Evolutionary conservation across 352 stramenopile species (phyloP), one percentile per base, ranked within the genome.

Genomic region (Globisporangium mamillatum): DNA sequence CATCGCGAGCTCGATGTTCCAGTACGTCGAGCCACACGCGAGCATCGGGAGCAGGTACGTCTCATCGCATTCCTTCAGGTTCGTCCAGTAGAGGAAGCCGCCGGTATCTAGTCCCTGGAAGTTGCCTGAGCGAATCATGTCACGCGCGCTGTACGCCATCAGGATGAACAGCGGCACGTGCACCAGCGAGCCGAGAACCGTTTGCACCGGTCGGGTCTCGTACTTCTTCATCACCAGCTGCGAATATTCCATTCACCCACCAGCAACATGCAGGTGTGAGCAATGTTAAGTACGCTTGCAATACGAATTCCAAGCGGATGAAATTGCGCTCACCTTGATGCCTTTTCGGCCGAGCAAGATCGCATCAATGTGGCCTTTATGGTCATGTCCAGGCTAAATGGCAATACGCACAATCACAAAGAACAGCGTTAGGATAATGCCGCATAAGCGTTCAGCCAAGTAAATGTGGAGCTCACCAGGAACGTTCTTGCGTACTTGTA

Each of bases 401-500:
- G 18, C 32, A 60, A 41, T 46, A 32, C 9, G 18, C 22, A 63
- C 6, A 22, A 58, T 7, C 3, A 54, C 18, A 34, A 10, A 36
- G 24, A 67, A 24, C 64, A 67, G n/a, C 29, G 18, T 50, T 50
- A 50, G 41, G 4, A 7, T 16, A 50, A 50, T 50, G 41, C 41
- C 16, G 16, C 41, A n/a, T 18, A 29, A 16, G 24, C 52, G 24
- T 16, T 32, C 22, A 57, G 7, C 9, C 9, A 32, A 25, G 22
- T 10, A 34, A n/a, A 57, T 38, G 53, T 14, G 2, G 53, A 38
- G 25, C 54, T 34, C 78, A 93, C 84, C 56, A 77, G 78, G 57
- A 91, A 93, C 12, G 81, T 89, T 14, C 84, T 71, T 4, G 84
- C 84, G 63, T 90, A 93, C 66, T 87, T 82, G 78, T 89, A 93